phyloP scores from a whole-genome alignment of 23 red algal genomes.

The Gracilaria gracilis region DNA sequence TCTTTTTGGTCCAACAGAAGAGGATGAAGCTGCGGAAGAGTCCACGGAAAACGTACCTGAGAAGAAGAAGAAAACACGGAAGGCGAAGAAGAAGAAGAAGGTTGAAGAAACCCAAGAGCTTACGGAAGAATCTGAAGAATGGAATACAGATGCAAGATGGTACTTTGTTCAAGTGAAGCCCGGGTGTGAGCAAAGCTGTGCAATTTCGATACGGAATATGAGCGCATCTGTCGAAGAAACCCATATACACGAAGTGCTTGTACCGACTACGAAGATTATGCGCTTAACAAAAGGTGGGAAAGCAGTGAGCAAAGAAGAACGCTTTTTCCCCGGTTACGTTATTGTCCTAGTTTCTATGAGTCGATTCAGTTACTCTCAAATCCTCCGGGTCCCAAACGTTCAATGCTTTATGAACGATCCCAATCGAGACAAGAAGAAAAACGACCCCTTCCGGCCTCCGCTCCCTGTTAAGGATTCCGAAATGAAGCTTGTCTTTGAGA shows the following conservation, averaged over 20 bases:
- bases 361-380: slow-evolving; percentile 59
- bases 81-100: neutral
- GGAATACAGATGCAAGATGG: slow-evolving; percentile 66
- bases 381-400: slow-evolving; percentile 70
- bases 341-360: slow-evolving; percentile 80
- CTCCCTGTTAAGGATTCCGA: slow-evolving; percentile 68
- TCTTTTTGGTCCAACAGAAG: neutral
- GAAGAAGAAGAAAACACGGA: slow-evolving; percentile 1
- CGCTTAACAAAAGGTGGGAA: slow-evolving; percentile 74
- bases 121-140: slow-evolving; percentile 10
- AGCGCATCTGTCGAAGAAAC: slow-evolving; percentile 60
- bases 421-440: slow-evolving; percentile 73
- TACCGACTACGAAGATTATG: slow-evolving; percentile 77
- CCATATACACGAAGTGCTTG: slow-evolving; percentile 71
- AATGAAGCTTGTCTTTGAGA: slow-evolving; percentile 69
- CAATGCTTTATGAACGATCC: slow-evolving; percentile 85
- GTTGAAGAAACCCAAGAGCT: neutral
- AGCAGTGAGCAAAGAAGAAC: slow-evolving; percentile 75
- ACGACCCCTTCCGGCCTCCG: slow-evolving; percentile 68
- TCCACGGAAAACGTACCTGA: slow-evolving; percentile 11
- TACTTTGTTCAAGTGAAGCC: slow-evolving; percentile 87
- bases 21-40: neutral
- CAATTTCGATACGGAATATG: slow-evolving; percentile 74
- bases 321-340: slow-evolving; percentile 84
- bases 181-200: slow-evolving; percentile 71